Base-by-base conservation (phyloP, 805 yeast species). In the Saccharomycopsis sp. region DNA sequence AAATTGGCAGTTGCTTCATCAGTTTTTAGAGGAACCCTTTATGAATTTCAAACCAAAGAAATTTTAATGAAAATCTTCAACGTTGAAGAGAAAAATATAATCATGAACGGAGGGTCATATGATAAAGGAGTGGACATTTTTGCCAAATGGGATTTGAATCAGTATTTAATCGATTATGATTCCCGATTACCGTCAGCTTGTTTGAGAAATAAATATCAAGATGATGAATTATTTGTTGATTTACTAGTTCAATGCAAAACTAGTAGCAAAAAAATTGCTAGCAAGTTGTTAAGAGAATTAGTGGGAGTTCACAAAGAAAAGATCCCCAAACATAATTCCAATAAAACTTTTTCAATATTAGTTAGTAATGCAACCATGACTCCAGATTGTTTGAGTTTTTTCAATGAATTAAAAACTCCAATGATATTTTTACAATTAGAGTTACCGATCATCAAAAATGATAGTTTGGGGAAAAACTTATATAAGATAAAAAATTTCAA, bases 91-190 rank as follows among this genome's bases (percentile, higher is more conserved):
- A 17, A 34, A 17, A 19, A 37, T 10, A 31, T 46, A 4, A 21
- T 14, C 4, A n/a, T 40, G 17, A 41, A 34, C n/a, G 49, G 49
- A 2, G 49, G 49, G 3, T 21, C 49, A 3, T 41, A 44, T 27
- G 49, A 46, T 27, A 31, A 39, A 19, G 49, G 49, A 4, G 27
- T 46, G 8, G 49, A 46, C 21, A 19, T 46, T 3, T n/a, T 31
- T 12, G 44, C 40, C n/a, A 30, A 40, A 15, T 46, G 49, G 49
- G 37, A 46, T 28, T 21, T 46, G 5, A 5, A 15, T 4, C 45
- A 43, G 15, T 42, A 42, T 31, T 3, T 29, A 12, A 10, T 26
- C n/a, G 28, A 20, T 13, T 13, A 13, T 21, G n/a, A n/a, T n/a
- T n/a, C n/a, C n/a, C n/a, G n/a, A n/a, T n/a, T n/a, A n/a, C n/a